Base-by-base conservation (phyloP, 352 stramenopile genomes). In the Globisporangium camurandrum region DNA sequence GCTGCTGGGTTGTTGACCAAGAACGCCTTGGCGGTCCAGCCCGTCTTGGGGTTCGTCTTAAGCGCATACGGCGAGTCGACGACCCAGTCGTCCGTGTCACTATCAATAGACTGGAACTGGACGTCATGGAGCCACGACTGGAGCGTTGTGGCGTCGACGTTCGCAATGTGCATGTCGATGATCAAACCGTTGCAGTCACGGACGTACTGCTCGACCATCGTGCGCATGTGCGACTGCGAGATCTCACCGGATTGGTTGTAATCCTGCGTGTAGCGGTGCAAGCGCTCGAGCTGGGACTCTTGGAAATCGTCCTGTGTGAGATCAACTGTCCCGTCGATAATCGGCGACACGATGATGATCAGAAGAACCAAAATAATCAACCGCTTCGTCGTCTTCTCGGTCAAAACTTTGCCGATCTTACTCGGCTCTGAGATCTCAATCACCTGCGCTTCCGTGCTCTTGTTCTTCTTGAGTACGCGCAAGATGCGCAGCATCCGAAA, bases 361-460 rank as follows among this genome's bases (percentile, higher is more conserved):
- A 87, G 49, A 1, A 96, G 67, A 53, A 96, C 83, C 0, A 96
- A 71, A 24, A 97, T 68, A 47, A 98, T 97, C 23, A 98, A 60
- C 31, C 84, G 70, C 9, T 88, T 72, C 20, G 92, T 98, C 9
- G 93, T 98, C 46, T 96, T 95, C 51, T 98, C 92, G 7, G 91
- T 97, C 38, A 98, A 59, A 54, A 97, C 88, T 52, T 95, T 95
- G 41, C 93, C 93, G 45, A 98, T 91, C 61, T 97, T 97, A 28
- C 82, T 95, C 16, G 86, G 86, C 57, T 96, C 83, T 0, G 78
- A 88, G 48, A 94, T 84, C 46, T 85, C 56, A 17, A 90, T 50
- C 12, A 56, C 71, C 49, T 87, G 81, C 0, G 53, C 50, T 5
- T 86, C 69, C 6, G 52, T 62, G 20, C 72, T 71, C 49, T 86